Evolutionary conservation across 768 basidiomycete species (phyloP).

Genomic region (Boletus rubroflammeus): DNA sequence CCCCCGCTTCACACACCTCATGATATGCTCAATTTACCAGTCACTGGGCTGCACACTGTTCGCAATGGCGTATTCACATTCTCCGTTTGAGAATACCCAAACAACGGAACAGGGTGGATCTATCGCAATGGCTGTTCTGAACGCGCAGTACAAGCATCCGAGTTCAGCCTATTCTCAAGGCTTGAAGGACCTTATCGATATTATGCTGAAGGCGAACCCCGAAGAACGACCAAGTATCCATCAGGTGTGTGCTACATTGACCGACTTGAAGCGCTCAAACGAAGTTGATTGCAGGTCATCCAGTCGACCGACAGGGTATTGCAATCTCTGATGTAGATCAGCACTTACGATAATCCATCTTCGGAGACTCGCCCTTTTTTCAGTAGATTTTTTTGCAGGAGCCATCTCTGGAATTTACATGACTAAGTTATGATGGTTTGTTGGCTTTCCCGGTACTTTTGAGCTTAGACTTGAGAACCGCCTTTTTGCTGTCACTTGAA

Average conservation of each 20-base stretch:
- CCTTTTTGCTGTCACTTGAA: neutral
- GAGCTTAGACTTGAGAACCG: neutral
- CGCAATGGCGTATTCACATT: conserved; percentile 92
- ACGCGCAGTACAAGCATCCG: conserved; percentile 90
- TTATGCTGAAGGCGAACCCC: conserved; percentile 81
- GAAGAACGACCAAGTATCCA: conserved; percentile 82
- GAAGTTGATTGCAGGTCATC: conserved; percentile 49
- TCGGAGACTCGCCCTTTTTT: conserved; percentile 1
- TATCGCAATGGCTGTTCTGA: conserved; percentile 96
- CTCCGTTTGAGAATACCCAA: conserved; percentile 91
- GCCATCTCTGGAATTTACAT: conserved; percentile 9
- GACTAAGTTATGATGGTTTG: conserved; percentile 4
- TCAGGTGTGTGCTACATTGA: conserved; percentile 46
- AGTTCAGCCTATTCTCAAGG: conserved; percentile 83
- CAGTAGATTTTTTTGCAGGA: conserved; percentile 7
- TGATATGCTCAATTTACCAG: conserved; percentile 40
- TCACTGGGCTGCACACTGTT: conserved; percentile 94
- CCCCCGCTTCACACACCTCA: neutral
- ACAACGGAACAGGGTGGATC: conserved; percentile 93
- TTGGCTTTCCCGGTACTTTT: neutral
- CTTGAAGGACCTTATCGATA: conserved; percentile 75
- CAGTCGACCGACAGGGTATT: conserved; percentile 60
- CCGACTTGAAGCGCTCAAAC: neutral
- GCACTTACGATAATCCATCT: neutral
- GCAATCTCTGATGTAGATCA: conserved; percentile 48